Base-by-base conservation (phyloP, 2,329 filamentous ascomycete genomes). In the Colletotrichum kahawae region DNA sequence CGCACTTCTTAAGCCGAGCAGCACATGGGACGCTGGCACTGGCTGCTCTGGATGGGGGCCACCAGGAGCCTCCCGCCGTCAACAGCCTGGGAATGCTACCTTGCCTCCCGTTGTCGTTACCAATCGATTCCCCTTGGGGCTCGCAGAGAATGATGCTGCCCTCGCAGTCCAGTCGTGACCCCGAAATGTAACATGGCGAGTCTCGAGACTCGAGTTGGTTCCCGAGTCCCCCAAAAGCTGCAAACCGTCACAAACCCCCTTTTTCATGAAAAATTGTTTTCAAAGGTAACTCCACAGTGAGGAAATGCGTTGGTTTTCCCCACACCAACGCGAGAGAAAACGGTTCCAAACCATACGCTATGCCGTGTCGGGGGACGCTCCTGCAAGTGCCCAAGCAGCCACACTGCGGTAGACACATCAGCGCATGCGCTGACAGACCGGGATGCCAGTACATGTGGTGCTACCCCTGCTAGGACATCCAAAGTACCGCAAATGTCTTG, bases 251-350 rank as follows among this genome's bases (percentile, higher is more conserved):
- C 62, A 38, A 65, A 48, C 51, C 71, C 67, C 67, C 60, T 74
- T 71, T 74, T 71, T 59, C 60, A 24, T 18, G 33, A 29, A 48
- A 24, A 59, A 51, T 4, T 38, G 18, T 21, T 48, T 7, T 16
- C 31, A 72, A 31, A 62, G 63, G 29, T 51, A 48, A 27, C 69
- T 75, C 69, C 72, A 72, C 69, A 67, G 62, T 63, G 43, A 71
- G 68, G 54, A 72, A 72, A 75, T 75, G 56, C 68, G 69, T 75
- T 72, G 72, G 72, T 67, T 75, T 67, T 72, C 63, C 57, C 72
- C 63, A 75, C 72, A 75, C n/a, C 33, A 48, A 59, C 56, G 72
- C 34, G 34, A 75, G 63, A 75, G 69, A 67, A 67, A 67, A 75
- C 69, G 69, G 72, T 67, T 67, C 57, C 29, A 51, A 64, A 24